Conservation (phyloP, 768 basidiomycete genomes). For the Dendrothele bispora region DNA sequence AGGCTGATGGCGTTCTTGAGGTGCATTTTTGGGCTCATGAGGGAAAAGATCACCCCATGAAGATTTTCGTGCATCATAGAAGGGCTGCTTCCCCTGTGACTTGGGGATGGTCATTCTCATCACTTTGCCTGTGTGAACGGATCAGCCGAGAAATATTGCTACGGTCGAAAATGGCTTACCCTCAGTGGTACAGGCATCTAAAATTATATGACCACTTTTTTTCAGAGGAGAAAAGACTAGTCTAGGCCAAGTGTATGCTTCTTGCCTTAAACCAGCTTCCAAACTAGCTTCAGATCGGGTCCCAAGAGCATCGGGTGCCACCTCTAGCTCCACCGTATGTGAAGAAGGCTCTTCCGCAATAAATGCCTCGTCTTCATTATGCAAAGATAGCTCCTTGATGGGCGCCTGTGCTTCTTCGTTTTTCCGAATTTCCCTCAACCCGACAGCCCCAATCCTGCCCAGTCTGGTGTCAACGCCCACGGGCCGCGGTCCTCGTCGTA, state of each 20-base stretch:
- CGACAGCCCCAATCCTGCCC: constrained; percentile 57
- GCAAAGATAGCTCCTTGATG: constrained; percentile 42
- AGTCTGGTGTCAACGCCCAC: constrained; percentile 29
- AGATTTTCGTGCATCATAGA: constrained; percentile 93
- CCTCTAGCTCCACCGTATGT: not conserved
- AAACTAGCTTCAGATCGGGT: constrained; percentile 34
- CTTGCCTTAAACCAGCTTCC: constrained; percentile 57
- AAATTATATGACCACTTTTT: constrained; percentile 84
- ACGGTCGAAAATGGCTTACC: constrained; percentile 45
- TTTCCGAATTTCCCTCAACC: constrained; percentile 41
- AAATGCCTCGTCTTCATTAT: constrained; percentile 26
- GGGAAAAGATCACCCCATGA: constrained; percentile 96
- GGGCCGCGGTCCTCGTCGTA: constrained; percentile 79
- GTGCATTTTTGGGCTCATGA: constrained; percentile 77
- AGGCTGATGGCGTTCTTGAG: constrained; percentile 60
- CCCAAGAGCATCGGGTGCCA: not conserved
- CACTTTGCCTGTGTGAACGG: constrained; percentile 73
- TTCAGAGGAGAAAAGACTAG: constrained; percentile 92
- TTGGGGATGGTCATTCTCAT: constrained; percentile 90
- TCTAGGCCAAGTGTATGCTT: constrained; percentile 89
- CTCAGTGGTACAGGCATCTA: constrained; percentile 84
- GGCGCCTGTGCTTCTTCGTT: constrained; percentile 24
- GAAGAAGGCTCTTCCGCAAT: constrained; percentile 1
- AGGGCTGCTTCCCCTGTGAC: constrained; percentile 94
- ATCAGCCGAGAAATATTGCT: not conserved